These are phyloP conservation scores for Colletotrichum higginsianum DNA, from an alignment of 2,329 filamentous ascomycete species.

Conservation along the genomic window DNA sequence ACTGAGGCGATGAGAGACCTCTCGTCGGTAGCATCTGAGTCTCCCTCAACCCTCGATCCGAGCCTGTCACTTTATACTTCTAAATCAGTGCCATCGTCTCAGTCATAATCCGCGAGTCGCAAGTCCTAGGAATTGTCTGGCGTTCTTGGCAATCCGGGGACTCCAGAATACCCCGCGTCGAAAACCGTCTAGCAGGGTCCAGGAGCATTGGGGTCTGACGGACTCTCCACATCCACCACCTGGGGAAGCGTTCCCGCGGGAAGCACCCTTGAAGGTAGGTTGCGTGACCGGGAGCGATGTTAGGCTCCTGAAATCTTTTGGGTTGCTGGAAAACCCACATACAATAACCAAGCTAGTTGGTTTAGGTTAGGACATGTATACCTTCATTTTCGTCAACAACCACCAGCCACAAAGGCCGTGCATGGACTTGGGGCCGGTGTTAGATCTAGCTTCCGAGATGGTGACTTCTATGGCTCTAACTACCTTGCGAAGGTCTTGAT, in stretches of 20 bases:
- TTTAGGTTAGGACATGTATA: background rate
- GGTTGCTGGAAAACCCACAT: background rate
- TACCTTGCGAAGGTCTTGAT: background rate
- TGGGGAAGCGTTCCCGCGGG: constrained; percentile 11
- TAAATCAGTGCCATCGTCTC: background rate
- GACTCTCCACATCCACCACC: constrained; percentile 12
- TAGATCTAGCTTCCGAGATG: background rate
- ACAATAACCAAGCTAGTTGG: background rate
- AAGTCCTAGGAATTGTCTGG: background rate
- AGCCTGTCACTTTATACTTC: constrained; percentile 24
- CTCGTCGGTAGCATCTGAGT: too few species aligned
- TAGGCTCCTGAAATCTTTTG: background rate
- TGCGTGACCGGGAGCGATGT: background rate
- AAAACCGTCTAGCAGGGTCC: background rate
- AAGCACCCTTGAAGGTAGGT: background rate
- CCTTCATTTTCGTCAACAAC: background rate
- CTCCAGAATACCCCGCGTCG: constrained; percentile 37
- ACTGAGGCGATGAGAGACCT: background rate
- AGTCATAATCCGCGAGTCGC: background rate
- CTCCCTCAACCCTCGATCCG: background rate
- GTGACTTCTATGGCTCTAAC: background rate
- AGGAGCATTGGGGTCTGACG: constrained; percentile 14
- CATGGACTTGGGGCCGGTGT: background rate
- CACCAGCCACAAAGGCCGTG: background rate
- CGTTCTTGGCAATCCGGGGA: constrained; percentile 35